These are phyloP conservation scores for Cyathus olla DNA, from an alignment of 1,284 basidiomycete genomes.

Conservation along the genomic window DNA sequence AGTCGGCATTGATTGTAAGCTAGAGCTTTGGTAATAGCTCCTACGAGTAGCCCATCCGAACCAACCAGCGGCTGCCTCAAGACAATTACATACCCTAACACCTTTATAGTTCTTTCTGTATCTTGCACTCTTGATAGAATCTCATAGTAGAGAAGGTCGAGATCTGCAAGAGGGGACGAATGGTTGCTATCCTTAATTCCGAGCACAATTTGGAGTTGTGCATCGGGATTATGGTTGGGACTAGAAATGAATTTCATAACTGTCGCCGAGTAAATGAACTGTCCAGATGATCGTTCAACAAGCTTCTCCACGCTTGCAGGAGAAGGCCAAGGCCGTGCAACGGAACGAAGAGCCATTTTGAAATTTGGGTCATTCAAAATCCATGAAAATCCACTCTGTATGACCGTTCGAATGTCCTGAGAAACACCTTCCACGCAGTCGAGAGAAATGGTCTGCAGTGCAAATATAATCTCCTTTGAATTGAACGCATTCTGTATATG, in stretches of 20 bases:
- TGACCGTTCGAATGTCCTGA: not conserved
- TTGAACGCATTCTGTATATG: conserved; percentile 31
- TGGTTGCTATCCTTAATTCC: conserved; percentile 8
- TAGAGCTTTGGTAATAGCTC: not conserved
- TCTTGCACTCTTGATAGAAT: conserved; percentile 4
- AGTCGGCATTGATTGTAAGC: not conserved
- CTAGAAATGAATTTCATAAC: conserved; percentile 34
- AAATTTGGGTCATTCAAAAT: not conserved
- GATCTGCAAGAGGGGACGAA: conserved; percentile 9
- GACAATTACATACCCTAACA: not conserved
- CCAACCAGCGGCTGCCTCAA: not conserved
- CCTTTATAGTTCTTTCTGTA: not conserved
- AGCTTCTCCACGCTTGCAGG: conserved; percentile 19
- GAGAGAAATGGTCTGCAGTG: not conserved
- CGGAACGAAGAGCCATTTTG: not conserved
- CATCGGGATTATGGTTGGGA: conserved; percentile 23
- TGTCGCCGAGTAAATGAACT: conserved; percentile 33
- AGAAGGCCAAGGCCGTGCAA: conserved; percentile 23
- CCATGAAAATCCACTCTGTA: not conserved
- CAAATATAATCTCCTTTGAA: conserved; percentile 10
- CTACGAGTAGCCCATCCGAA: not conserved
- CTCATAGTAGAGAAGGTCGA: conserved; percentile 15
- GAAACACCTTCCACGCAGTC: not conserved
- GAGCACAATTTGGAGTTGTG: conserved; percentile 29
- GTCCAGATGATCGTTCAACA: conserved; percentile 28